Evolutionary conservation across 73 alveolate species (phyloP).

Genomic region (Tetrahymena borealis): DNA sequence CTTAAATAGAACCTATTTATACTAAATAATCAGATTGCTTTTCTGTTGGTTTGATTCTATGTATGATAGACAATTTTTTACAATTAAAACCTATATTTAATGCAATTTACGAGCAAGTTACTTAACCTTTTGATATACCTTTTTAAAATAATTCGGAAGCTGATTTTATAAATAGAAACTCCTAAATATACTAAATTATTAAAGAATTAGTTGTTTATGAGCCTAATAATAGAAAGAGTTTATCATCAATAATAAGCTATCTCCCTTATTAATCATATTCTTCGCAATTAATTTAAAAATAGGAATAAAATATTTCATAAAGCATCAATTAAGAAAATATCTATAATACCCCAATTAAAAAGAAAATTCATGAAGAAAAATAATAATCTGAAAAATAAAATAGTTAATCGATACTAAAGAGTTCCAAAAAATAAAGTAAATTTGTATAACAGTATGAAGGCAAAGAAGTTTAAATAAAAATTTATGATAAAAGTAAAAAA

Average conservation of each 20-base stretch:
- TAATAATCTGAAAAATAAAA: neutral
- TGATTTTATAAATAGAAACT: neutral
- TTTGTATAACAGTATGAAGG: neutral
- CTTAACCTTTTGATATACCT: neutral
- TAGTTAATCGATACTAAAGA: neutral
- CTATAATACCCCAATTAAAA: no score
- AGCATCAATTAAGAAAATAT: no score
- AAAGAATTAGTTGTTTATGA: neutral
- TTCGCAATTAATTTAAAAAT: neutral
- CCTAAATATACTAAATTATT: neutral
- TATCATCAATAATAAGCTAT: neutral
- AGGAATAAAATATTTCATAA: no score
- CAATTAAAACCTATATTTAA: neutral
- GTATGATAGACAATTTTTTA: neutral
- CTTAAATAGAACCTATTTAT: no score
- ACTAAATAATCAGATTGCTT: neutral
- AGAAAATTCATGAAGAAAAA: no score
- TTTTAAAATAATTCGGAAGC: neutral
- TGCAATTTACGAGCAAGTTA: neutral
- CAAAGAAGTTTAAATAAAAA: neutral
- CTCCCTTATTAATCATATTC: neutral
- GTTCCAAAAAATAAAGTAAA: neutral
- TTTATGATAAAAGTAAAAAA: neutral
- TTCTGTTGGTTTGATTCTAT: neutral
- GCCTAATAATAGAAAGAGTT: neutral